A percentile compares a stretch with the other conserved stretches of the same genome.
Conservation (phyloP, 1,284 basidiomycete species). For the Moesziomyces antarcticus region DNA sequence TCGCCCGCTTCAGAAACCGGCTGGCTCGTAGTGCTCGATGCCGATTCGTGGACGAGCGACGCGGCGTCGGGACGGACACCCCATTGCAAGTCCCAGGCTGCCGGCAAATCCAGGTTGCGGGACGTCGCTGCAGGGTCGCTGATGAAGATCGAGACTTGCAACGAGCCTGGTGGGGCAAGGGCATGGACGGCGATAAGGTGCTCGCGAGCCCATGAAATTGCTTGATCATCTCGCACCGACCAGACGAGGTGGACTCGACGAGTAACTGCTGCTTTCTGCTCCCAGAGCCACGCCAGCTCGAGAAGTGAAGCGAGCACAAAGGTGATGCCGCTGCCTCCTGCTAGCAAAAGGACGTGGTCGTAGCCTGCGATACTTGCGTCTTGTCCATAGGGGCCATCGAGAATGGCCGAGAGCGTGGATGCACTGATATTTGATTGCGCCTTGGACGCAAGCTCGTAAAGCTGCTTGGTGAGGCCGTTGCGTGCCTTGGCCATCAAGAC, state of each 20-base stretch:
- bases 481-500: constrained; percentile 51
- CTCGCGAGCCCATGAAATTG: constrained; percentile 22
- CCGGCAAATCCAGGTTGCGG: constrained; percentile 11
- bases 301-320: constrained; percentile 47
- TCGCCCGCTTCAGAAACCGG: neutral
- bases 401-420: constrained; percentile 17
- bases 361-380: constrained; percentile 34
- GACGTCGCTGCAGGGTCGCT: constrained; percentile 6
- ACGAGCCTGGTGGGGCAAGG: constrained; percentile 21
- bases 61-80: constrained; percentile 24
- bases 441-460: constrained; percentile 16
- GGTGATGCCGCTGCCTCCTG: constrained; percentile 55
- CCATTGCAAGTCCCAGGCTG: constrained; percentile 26
- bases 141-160: constrained; percentile 35
- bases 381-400: constrained; percentile 59
- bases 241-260: constrained; percentile 27
- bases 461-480: constrained; percentile 37
- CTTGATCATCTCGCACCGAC: constrained; percentile 31
- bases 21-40: neutral
- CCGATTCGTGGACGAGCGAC: constrained; percentile 16
- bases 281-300: constrained; percentile 48
- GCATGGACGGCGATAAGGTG: constrained; percentile 23
- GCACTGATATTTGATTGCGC: neutral
- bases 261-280: constrained; percentile 22
- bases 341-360: constrained; percentile 36